Evolutionary conservation across 495 filamentous ascomycete genomes (phyloP).

Genomic region (Talaromyces borbonicus): DNA sequence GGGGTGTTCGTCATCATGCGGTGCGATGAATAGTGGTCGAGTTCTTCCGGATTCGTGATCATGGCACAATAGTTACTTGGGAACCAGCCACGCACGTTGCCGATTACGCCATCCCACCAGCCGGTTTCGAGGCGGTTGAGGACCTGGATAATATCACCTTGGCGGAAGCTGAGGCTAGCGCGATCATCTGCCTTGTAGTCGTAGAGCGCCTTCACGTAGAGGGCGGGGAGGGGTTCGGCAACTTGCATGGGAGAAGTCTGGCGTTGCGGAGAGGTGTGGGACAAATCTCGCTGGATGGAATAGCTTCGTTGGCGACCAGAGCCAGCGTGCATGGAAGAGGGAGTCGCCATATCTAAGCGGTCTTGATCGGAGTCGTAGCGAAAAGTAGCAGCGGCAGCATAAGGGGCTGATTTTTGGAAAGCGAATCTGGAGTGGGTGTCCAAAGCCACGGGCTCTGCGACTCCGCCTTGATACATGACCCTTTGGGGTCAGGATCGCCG

Average conservation of each 20-base stretch:
- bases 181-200: slow-evolving; percentile 96
- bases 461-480: slow-evolving; percentile 8
- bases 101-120: slow-evolving; percentile 97
- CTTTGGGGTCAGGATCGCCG: not conserved
- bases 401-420: slow-evolving; percentile 4
- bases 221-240: slow-evolving; percentile 57
- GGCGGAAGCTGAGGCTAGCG: slow-evolving; percentile 89
- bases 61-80: slow-evolving; percentile 96
- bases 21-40: slow-evolving; percentile 26
- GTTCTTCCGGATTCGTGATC: slow-evolving; percentile 63
- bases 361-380: slow-evolving; percentile 7
- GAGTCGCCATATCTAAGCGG: slow-evolving; percentile 1
- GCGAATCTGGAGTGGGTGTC: slow-evolving; percentile 5
- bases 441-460: slow-evolving; percentile 8
- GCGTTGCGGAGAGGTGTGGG: slow-evolving; percentile 16
- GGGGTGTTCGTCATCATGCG: slow-evolving; percentile 22
- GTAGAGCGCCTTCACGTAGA: slow-evolving; percentile 93
- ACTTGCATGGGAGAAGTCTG: slow-evolving; percentile 26
- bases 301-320: slow-evolving; percentile 7
- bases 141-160: slow-evolving; percentile 95
- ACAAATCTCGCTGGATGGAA: slow-evolving; percentile 6
- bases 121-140: slow-evolving; percentile 95
- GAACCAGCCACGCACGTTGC: slow-evolving; percentile 89
- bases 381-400: slow-evolving; percentile 6
- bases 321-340: not conserved